A percentile compares a stretch with the other conserved stretches of the same genome.
phyloP scores from a whole-genome alignment of 78 protist species.

The Creolimax fragrantissima region DNA sequence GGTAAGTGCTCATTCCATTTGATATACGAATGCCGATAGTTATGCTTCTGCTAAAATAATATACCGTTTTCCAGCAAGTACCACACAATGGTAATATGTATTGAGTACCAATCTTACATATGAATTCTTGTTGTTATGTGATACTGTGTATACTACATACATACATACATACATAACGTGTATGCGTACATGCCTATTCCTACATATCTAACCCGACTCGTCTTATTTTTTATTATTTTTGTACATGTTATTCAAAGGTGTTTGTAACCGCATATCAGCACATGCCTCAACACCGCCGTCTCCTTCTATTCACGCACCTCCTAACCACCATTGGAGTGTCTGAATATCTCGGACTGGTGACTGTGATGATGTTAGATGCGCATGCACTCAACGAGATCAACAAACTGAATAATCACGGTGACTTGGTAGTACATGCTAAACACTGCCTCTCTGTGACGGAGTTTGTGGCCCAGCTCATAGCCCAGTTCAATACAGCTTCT shows the following conservation, averaged over 20 bases:
- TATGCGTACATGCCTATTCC: not conserved
- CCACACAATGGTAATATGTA: too few species aligned
- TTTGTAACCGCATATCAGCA: slow-evolving; percentile 22
- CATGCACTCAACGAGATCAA: not conserved
- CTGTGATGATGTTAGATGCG: not conserved
- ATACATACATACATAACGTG: not conserved
- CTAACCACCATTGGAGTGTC: not conserved
- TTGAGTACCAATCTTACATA: too few species aligned
- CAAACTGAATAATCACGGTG: not conserved
- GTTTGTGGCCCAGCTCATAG: not conserved
- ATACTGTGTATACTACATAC: too few species aligned
- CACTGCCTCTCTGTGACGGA: not conserved
- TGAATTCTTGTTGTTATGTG: too few species aligned
- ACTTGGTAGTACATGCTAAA: not conserved
- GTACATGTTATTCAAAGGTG: too few species aligned
- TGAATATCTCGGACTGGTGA: not conserved
- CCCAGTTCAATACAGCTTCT: not conserved
- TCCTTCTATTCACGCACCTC: slow-evolving; percentile 16
- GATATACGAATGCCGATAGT: too few species aligned
- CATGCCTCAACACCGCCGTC: slow-evolving; percentile 47
- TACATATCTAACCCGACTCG: too few species aligned
- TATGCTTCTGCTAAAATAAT: too few species aligned
- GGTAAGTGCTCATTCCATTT: not conserved
- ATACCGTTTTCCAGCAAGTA: too few species aligned
- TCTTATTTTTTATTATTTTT: too few species aligned